phyloP scores from a whole-genome alignment of 2,329 filamentous ascomycete species.

The Davidsoniella virescens region DNA sequence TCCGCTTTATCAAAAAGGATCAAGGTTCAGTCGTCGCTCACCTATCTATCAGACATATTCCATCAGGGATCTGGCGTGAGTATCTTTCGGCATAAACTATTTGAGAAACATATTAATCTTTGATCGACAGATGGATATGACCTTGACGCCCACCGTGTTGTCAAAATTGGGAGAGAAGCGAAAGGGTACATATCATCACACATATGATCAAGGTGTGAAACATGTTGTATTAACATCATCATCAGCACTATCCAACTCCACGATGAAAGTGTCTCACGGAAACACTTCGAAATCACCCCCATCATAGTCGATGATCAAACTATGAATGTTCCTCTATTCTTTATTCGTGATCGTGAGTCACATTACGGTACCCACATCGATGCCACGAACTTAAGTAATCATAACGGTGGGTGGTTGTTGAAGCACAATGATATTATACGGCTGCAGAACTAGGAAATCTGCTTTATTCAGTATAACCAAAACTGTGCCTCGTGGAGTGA shows the following conservation, averaged over 20 bases:
- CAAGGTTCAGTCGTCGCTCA: not conserved
- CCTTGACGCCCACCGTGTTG: not conserved
- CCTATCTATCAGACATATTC: slow-evolving; percentile 1
- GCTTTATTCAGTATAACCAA: slow-evolving; percentile 18
- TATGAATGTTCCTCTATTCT: slow-evolving; percentile 20
- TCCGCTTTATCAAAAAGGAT: not conserved
- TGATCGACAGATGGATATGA: slow-evolving; percentile 7
- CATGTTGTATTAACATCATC: not conserved
- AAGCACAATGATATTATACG: slow-evolving; percentile 33
- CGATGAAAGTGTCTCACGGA: slow-evolving; percentile 8
- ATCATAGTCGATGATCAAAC: slow-evolving; percentile 6
- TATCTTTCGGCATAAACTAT: not conserved
- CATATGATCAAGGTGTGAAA: not conserved
- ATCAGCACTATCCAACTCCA: slow-evolving; percentile 5
- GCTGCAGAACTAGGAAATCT: slow-evolving; percentile 24
- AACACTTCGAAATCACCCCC: slow-evolving; percentile 12
- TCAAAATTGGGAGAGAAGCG: slow-evolving; percentile 7
- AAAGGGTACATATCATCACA: slow-evolving; percentile 2
- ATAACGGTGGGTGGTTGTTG: slow-evolving; percentile 29
- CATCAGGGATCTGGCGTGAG: slow-evolving; percentile 7
- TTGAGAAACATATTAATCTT: not conserved
- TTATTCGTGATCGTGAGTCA: slow-evolving; percentile 39
- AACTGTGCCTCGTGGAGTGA: not conserved
- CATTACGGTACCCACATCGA: slow-evolving; percentile 39
- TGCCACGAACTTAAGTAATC: slow-evolving; percentile 26